These are phyloP conservation scores for Talaromyces liani DNA, from an alignment of 495 filamentous ascomycete species.

Conservation along the genomic window DNA sequence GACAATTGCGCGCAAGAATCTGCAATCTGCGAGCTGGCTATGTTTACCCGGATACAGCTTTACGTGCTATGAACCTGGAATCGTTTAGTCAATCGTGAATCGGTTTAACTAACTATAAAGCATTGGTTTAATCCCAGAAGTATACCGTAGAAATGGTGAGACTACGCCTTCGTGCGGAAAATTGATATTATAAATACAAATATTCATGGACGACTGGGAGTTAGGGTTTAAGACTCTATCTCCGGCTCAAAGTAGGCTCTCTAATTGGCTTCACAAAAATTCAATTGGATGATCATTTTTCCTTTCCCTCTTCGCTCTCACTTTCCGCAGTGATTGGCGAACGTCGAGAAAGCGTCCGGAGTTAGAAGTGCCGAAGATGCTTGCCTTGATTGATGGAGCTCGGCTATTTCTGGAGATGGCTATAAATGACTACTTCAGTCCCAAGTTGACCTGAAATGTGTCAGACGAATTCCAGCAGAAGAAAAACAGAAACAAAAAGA, in stretches of 20 bases:
- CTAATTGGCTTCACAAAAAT: neutral
- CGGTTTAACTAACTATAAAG: neutral
- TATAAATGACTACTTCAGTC: neutral
- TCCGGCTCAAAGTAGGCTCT: neutral
- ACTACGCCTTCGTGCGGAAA: too few relatives aligned
- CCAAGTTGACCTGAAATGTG: neutral
- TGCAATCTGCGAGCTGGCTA: neutral
- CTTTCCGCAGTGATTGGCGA: neutral
- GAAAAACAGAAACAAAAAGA: neutral
- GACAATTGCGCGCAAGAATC: neutral
- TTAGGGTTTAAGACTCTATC: constrained; percentile 1
- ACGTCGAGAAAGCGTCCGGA: neutral
- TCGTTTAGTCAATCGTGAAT: neutral
- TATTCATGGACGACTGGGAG: neutral
- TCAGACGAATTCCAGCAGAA: neutral
- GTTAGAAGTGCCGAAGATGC: neutral
- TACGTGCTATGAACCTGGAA: neutral
- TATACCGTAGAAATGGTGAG: too few relatives aligned
- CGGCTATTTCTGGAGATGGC: neutral
- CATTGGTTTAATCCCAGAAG: neutral
- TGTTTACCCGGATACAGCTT: neutral
- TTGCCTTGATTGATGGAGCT: neutral
- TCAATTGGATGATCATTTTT: neutral
- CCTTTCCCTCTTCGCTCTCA: neutral
- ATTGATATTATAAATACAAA: too few relatives aligned